Percentiles rank a stretch among this genome's conserved stretches.
These are phyloP conservation scores for Sapria himalayana DNA, from an alignment of 345 rosid species.

Conservation along the genomic window DNA sequence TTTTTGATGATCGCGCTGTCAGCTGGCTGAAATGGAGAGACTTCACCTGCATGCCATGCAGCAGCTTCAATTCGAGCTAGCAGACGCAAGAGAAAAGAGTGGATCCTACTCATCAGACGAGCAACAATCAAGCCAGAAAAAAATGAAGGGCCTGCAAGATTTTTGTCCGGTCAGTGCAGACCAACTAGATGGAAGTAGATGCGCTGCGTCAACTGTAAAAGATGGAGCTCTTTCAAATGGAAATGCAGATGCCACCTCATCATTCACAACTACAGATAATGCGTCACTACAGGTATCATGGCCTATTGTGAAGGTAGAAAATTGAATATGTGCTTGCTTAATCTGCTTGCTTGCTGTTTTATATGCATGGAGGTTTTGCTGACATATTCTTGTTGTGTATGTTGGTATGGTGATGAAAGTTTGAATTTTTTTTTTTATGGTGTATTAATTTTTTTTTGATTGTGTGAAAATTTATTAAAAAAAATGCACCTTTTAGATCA, in stretches of 20 bases:
- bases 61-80: constrained; percentile 73
- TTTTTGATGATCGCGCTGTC: constrained; percentile 10
- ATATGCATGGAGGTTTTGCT: too few species aligned
- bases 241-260: constrained; percentile 22
- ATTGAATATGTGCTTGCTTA: too few species aligned
- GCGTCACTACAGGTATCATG: constrained; percentile 28
- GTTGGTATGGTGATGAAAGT: background rate
- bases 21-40: constrained; percentile 89
- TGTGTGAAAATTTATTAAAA: too few species aligned
- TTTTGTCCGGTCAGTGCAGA: constrained; percentile 31
- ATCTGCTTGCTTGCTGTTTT: too few species aligned
- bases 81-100: constrained; percentile 49
- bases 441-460: constrained; percentile 5
- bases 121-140: constrained; percentile 23
- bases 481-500: too few species aligned
- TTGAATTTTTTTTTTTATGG: constrained; percentile 3
- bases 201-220: constrained; percentile 13
- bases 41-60: constrained; percentile 60
- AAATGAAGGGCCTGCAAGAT: constrained; percentile 28
- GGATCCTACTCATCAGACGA: constrained; percentile 44
- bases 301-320: too few species aligned
- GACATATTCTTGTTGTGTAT: too few species aligned
- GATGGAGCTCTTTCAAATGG: constrained; percentile 25
- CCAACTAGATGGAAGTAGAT: constrained; percentile 34
- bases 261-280: constrained; percentile 29